Percentiles rank a stretch among this genome's conserved stretches.
phyloP scores from a whole-genome alignment of 306 rosid genomes.

The Senna siamea region DNA sequence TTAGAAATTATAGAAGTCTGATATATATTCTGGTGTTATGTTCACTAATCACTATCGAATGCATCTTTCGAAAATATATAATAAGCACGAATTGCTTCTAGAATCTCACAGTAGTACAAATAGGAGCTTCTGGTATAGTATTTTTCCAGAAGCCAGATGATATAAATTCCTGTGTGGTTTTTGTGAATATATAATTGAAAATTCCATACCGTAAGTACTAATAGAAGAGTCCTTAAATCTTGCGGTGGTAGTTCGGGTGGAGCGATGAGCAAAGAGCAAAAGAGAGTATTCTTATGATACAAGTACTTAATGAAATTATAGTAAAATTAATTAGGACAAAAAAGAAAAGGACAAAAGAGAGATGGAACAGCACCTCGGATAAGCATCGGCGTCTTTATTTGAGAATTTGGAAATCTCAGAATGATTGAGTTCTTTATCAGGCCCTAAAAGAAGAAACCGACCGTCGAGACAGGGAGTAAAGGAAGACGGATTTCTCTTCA shows the following conservation, averaged over 20 bases:
- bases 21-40: no score
- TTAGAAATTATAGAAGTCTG: no score
- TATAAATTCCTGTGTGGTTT: neutral
- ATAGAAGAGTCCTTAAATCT: neutral
- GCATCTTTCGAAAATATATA: no score
- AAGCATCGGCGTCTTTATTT: slow-evolving; percentile 71
- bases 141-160: neutral
- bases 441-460: slow-evolving; percentile 81
- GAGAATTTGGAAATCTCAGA: slow-evolving; percentile 91
- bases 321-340: neutral
- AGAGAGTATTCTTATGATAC: neutral
- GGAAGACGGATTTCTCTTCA: slow-evolving; percentile 85
- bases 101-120: neutral
- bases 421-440: slow-evolving; percentile 64
- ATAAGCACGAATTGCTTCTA: neutral
- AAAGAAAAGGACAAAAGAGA: neutral
- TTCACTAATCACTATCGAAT: no score
- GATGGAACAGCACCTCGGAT: slow-evolving; percentile 59
- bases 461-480: slow-evolving; percentile 95
- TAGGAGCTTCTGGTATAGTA: neutral
- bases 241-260: neutral
- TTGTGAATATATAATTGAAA: neutral
- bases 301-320: neutral
- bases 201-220: neutral
- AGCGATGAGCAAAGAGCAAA: neutral